Conservation (phyloP, 192 early-diverging fungal species). For the Backusella sp. region DNA sequence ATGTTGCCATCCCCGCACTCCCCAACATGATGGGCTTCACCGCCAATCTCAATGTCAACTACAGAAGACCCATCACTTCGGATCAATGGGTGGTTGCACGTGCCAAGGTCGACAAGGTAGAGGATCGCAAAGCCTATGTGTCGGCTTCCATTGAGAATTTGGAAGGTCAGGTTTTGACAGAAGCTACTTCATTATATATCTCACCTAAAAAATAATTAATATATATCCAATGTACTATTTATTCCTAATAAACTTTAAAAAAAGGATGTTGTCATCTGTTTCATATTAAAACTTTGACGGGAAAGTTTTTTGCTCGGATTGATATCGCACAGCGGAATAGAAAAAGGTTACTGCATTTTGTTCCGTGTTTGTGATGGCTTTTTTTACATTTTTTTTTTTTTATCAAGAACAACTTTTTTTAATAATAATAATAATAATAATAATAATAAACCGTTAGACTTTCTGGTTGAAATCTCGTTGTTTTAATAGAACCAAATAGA, state of each 20-base stretch:
- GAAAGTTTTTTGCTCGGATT: background rate
- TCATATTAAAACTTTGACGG: too few species aligned
- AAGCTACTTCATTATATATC: constrained; percentile 68
- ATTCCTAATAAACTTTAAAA: background rate
- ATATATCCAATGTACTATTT: background rate
- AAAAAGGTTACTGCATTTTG: background rate
- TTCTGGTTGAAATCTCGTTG: background rate
- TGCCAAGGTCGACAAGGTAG: constrained; percentile 51
- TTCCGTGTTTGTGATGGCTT: background rate
- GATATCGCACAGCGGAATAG: background rate
- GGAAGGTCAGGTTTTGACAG: constrained; percentile 56
- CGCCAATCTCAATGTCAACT: constrained; percentile 75
- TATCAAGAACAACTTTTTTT: background rate
- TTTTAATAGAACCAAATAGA: background rate
- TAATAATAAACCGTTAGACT: too few species aligned
- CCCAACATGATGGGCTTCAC: constrained; percentile 73
- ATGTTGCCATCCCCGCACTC: constrained; percentile 50
- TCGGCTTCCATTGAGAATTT: constrained; percentile 59
- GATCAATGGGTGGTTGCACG: constrained; percentile 60
- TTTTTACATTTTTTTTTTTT: background rate
- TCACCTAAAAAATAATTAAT: constrained; percentile 36
- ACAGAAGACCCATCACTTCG: constrained; percentile 62
- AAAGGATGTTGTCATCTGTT: background rate
- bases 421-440: too few species aligned
- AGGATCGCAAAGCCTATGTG: constrained; percentile 70